Conservation (phyloP, 163 green algal genomes). For the Prototheca cutis region DNA sequence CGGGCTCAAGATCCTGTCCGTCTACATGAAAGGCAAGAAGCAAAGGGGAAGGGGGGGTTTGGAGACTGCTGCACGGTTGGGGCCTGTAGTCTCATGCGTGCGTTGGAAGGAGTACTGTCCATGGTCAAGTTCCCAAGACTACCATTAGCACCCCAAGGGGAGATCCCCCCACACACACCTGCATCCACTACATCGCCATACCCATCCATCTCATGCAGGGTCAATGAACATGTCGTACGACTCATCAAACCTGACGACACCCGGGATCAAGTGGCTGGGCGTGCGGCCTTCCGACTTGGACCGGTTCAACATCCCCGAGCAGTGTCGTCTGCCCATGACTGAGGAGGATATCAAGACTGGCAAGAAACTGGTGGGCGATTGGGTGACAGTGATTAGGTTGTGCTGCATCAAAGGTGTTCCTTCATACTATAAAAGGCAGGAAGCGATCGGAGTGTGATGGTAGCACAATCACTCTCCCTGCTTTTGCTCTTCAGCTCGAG, state of each 20-base stretch:
- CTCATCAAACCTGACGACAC: slow-evolving; percentile 78
- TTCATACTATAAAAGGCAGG: no score
- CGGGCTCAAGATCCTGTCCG: slow-evolving; percentile 93
- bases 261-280: slow-evolving; percentile 83
- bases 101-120: no score
- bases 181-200: no score
- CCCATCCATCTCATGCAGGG: slow-evolving; percentile 31
- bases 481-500: slow-evolving; percentile 56
- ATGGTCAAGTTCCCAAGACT: no score
- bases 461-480: no score
- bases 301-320: slow-evolving; percentile 83
- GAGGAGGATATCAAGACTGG: slow-evolving; percentile 90
- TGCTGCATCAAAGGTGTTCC: neutral
- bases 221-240: slow-evolving; percentile 97
- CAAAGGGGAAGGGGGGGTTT: no score
- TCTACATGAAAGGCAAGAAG: slow-evolving; percentile 88
- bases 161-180: no score
- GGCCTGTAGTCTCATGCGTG: no score
- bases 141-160: no score
- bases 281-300: slow-evolving; percentile 84
- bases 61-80: no score
- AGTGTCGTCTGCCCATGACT: slow-evolving; percentile 89
- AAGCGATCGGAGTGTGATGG: no score
- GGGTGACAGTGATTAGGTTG: neutral
- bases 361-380: slow-evolving; percentile 56